Percentiles rank a stretch among this genome's conserved stretches.
These are phyloP conservation scores for Xylariaceae sp. DNA, from an alignment of 2,329 filamentous ascomycete genomes.

Conservation along the genomic window DNA sequence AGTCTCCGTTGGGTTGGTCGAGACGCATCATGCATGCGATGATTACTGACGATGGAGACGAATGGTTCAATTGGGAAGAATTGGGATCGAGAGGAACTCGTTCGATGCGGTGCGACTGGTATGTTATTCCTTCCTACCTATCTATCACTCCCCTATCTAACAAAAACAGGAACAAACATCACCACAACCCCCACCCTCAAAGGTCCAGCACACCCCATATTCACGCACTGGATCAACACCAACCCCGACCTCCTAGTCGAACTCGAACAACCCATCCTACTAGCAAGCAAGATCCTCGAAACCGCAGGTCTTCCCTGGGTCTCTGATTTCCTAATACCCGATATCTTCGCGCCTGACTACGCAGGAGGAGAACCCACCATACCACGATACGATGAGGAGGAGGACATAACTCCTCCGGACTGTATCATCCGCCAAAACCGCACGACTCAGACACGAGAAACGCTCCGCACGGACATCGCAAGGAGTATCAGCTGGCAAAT, in stretches of 20 bases:
- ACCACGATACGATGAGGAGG: not conserved
- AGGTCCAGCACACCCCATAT: slow-evolving; percentile 31
- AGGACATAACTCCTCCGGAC: slow-evolving; percentile 6
- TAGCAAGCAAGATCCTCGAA: slow-evolving; percentile 31
- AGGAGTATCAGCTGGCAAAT: slow-evolving; percentile 31
- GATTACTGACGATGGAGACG: slow-evolving; percentile 14
- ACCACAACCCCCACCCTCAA: slow-evolving; percentile 22
- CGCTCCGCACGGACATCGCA: slow-evolving; percentile 20
- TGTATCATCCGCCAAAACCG: slow-evolving; percentile 30
- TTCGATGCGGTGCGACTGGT: slow-evolving; percentile 30
- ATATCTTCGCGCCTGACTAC: slow-evolving; percentile 30
- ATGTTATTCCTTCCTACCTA: not conserved
- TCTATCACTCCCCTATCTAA: not conserved
- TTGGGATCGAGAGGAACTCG: slow-evolving; percentile 30
- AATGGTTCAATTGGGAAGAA: slow-evolving; percentile 26
- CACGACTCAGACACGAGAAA: slow-evolving; percentile 20
- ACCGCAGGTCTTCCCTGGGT: slow-evolving; percentile 31
- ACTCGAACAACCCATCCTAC: slow-evolving; percentile 30
- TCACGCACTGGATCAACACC: slow-evolving; percentile 27
- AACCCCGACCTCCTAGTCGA: slow-evolving; percentile 23
- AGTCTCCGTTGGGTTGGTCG: not conserved
- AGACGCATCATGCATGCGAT: slow-evolving; percentile 4
- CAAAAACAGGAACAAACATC: slow-evolving; percentile 23
- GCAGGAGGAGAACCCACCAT: slow-evolving; percentile 21
- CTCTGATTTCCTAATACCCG: slow-evolving; percentile 32